Evolutionary conservation across 2,329 filamentous ascomycete species (phyloP).

Genomic region (Truncatella angustata): DNA sequence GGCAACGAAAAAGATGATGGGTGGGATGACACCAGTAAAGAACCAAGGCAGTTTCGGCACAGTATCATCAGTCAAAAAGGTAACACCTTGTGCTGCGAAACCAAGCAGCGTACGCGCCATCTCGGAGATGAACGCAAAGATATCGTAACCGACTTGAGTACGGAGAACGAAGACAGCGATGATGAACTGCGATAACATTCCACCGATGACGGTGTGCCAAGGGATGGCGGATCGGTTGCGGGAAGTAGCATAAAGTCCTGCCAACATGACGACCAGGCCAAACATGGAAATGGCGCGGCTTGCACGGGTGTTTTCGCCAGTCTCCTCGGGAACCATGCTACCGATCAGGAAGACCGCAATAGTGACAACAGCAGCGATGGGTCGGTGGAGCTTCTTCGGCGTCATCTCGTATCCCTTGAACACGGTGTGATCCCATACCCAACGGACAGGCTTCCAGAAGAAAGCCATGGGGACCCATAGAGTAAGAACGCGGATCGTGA

Average conservation of each 20-base stretch:
- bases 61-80: constrained; percentile 62
- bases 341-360: constrained; percentile 74
- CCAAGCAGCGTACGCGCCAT: constrained; percentile 72
- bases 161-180: constrained; percentile 85
- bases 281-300: constrained; percentile 81
- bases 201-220: constrained; percentile 82
- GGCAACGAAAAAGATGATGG: constrained; percentile 95
- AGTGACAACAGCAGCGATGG: constrained; percentile 61
- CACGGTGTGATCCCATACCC: constrained; percentile 65
- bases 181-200: constrained; percentile 86
- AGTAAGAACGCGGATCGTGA: constrained; percentile 72
- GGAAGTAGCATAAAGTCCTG: constrained; percentile 68
- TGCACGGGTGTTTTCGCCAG: constrained; percentile 70
- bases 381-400: constrained; percentile 64
- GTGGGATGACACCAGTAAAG: constrained; percentile 75
- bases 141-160: constrained; percentile 78
- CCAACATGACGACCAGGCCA: constrained; percentile 71
- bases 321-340: constrained; percentile 70
- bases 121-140: constrained; percentile 83
- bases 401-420: constrained; percentile 58
- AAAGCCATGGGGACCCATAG: constrained; percentile 69
- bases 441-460: constrained; percentile 64
- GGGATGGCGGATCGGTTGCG: constrained; percentile 61
- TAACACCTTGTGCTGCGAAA: constrained; percentile 71
- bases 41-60: constrained; percentile 59